These are phyloP conservation scores for Xylariales sp. DNA, from an alignment of 2,329 filamentous ascomycete species.

Conservation along the genomic window DNA sequence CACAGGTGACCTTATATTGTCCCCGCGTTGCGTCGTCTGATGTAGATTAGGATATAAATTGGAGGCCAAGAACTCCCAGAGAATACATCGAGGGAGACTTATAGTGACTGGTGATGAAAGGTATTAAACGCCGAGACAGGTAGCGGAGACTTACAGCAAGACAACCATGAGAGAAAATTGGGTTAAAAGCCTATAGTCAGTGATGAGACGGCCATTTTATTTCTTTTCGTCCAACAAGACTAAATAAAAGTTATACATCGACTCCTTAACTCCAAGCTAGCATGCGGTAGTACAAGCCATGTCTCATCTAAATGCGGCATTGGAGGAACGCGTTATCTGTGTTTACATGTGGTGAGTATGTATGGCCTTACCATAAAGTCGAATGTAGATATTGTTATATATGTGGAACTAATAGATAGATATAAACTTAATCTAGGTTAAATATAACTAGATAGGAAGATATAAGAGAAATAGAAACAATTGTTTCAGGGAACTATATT, in stretches of 20 bases:
- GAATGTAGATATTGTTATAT: no score
- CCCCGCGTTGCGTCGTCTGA: neutral
- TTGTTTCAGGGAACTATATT: neutral
- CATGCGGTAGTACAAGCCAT: slow-evolving; percentile 2
- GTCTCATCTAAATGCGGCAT: slow-evolving; percentile 7
- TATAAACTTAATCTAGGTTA: no score
- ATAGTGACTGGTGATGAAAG: neutral
- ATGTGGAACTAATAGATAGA: no score
- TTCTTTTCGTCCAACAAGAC: no score
- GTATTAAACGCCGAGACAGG: neutral
- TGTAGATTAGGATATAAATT: neutral
- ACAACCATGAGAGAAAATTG: neutral
- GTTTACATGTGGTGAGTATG: no score
- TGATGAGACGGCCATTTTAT: no score
- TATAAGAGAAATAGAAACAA: no score
- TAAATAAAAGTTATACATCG: neutral
- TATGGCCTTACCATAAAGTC: no score
- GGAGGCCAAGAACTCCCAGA: neutral
- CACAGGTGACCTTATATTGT: neutral
- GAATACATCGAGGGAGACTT: neutral
- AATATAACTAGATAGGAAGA: no score
- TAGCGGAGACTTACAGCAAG: neutral
- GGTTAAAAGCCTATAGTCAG: no score
- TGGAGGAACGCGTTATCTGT: no score
- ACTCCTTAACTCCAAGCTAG: neutral